Evolutionary conservation across 495 filamentous ascomycete genomes (phyloP), one percentile per base, ranked within the genome.

Genomic region (Platismatia glauca): DNA sequence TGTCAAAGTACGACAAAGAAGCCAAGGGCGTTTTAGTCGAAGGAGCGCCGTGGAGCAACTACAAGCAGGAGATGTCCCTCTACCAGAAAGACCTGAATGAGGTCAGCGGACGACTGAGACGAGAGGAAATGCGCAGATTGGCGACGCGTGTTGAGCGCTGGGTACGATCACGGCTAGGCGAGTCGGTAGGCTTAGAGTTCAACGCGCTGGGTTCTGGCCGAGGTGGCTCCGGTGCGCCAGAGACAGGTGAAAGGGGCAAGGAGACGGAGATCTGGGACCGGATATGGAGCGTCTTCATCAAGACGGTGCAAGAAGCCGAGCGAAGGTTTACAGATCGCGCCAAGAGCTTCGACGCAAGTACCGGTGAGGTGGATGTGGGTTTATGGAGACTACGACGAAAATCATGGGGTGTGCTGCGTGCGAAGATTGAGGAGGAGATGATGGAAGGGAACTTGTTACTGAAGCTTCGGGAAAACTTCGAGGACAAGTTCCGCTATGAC

Each of bases 401-500:
- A 77, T 91, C 89, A 39, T 98, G 95, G 95, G 88, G 85, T 33
- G 93, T 91, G 11, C 77, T 98, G 60, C 82, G 88, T 37, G 86
- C 89, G 50, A 95, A 89, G 76, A 89, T 98, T 67, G 95, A 97
- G 27, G 94, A 98, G 72, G 94, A 98, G 73, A 90, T 97, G 73
- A 93, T 92, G 82, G 94, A 97, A 74, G 92, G 93, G 62, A 98
- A 97, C 71, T 82, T 98, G 58, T 76, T 98, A 11, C 81, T 98
- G 63, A 98, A 98, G 74, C 82, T 98, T 35, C 86, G 94, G 9
- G 94, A 98, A 76, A 97, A 97, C 74, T 98, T 98, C 66, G 94
- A 98, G 69, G 94, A 98, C 75, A 96, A 95, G 71, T 98, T 98
- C 81, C 89, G 94, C 61, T 98, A 98, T 68, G 95, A 98, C 66